Evolutionary conservation across 345 rosid genomes (phyloP).

Genomic region (Linum tenue): DNA sequence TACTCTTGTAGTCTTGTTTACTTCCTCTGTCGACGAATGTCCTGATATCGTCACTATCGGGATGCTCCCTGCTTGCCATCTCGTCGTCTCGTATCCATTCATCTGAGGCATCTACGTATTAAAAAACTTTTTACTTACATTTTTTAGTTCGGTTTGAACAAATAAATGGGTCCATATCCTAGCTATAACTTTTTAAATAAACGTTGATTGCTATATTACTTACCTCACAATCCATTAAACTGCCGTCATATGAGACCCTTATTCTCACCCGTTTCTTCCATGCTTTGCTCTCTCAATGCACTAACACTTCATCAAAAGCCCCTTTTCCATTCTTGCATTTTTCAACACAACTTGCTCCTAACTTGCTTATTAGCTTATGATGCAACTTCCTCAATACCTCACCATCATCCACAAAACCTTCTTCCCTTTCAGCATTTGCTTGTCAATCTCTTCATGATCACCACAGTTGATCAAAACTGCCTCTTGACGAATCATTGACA

Average conservation of each 20-base stretch:
- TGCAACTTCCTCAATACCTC: neutral
- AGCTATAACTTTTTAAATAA: no score
- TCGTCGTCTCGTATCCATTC: conserved; percentile 24
- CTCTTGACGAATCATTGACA: neutral
- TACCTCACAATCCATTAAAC: conserved; percentile 25
- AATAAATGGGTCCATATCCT: neutral
- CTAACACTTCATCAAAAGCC: conserved; percentile 11
- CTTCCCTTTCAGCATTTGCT: conserved; percentile 10
- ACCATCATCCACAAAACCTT: conserved; percentile 16
- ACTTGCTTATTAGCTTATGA: no score
- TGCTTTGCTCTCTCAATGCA: conserved; percentile 3
- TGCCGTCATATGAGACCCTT: conserved; percentile 15
- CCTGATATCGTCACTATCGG: conserved; percentile 20
- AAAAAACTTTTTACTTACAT: no score
- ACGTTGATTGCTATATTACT: neutral
- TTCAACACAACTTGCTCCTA: conserved; percentile 19
- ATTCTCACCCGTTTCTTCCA: neutral
- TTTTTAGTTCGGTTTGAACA: no score
- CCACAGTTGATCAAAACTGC: neutral
- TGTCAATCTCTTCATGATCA: no score
- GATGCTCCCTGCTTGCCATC: conserved; percentile 7
- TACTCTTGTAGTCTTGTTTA: neutral
- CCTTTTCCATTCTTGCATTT: conserved; percentile 15
- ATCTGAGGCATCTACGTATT: conserved; percentile 19
- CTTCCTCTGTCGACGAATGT: conserved; percentile 2